Evolutionary conservation across 2,329 filamentous ascomycete species (phyloP).

Genomic region (Epichloe uncinata): DNA sequence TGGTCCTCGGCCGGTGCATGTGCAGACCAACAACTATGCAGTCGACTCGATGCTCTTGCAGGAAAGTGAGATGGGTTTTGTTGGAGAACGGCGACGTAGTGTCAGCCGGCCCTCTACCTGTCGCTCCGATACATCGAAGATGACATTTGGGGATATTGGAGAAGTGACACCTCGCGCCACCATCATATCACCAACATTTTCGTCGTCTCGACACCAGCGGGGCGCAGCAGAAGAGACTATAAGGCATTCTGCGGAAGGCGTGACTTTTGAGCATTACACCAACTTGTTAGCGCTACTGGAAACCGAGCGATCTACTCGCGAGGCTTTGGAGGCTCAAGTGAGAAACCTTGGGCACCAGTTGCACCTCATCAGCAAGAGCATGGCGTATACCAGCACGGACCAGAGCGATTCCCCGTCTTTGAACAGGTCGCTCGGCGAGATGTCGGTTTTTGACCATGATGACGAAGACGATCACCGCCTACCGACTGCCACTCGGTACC

Average conservation of each 20-base stretch:
- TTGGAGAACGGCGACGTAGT: slow-evolving; percentile 1
- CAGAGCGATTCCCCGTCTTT: slow-evolving; percentile 20
- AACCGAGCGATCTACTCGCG: slow-evolving; percentile 41
- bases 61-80: background rate
- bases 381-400: slow-evolving; percentile 8
- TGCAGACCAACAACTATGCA: background rate
- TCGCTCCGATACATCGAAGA: slow-evolving; percentile 27
- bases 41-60: background rate
- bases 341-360: slow-evolving; percentile 37
- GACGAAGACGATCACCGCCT: slow-evolving; percentile 21
- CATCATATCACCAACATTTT: slow-evolving; percentile 20
- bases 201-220: slow-evolving; percentile 24
- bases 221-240: slow-evolving; percentile 11
- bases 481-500: background rate
- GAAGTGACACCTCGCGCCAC: slow-evolving; percentile 28
- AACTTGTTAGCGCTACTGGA: slow-evolving; percentile 39
- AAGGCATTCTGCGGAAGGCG: slow-evolving; percentile 17
- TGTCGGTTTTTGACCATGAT: slow-evolving; percentile 30
- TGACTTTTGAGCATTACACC: slow-evolving; percentile 34
- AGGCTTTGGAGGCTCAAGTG: slow-evolving; percentile 43
- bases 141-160: slow-evolving; percentile 33
- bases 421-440: slow-evolving; percentile 22
- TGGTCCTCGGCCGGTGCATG: background rate
- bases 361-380: slow-evolving; percentile 30
- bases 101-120: slow-evolving; percentile 19